A percentile compares a stretch with the other conserved stretches of the same genome.
phyloP scores from a whole-genome alignment of 768 basidiomycete genomes.

The Hortiboletus campestris region DNA sequence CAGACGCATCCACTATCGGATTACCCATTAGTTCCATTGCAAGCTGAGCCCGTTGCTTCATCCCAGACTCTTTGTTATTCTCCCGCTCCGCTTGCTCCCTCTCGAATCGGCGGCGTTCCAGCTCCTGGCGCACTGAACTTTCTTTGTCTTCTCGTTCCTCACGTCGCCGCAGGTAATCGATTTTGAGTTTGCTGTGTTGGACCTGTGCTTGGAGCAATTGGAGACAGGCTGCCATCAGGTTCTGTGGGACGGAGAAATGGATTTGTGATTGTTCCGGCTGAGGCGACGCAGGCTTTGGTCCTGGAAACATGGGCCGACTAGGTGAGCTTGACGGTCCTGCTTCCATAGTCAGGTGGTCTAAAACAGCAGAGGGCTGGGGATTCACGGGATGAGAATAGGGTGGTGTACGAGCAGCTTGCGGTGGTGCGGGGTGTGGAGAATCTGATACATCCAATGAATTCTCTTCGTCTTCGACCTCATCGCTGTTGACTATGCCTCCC shows the following conservation, averaged over 20 bases:
- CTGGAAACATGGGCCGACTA: conserved; percentile 9
- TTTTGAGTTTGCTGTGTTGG: conserved; percentile 66
- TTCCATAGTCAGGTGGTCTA: conserved; percentile 21
- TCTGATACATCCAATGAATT: conserved; percentile 43
- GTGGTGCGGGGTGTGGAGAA: conserved; percentile 29
- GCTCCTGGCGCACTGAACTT: conserved; percentile 46
- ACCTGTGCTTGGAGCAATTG: conserved; percentile 65
- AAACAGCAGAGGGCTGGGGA: conserved; percentile 8
- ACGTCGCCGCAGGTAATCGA: conserved; percentile 63
- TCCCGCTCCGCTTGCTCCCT: conserved; percentile 58
- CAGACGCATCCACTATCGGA: conserved; percentile 52
- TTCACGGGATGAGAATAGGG: conserved; percentile 21
- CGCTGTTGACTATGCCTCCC: conserved; percentile 37
- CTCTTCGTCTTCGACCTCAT: conserved; percentile 54
- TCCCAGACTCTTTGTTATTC: conserved; percentile 47
- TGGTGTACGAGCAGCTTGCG: conserved; percentile 21
- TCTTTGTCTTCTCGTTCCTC: conserved; percentile 72
- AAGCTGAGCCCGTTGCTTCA: conserved; percentile 61
- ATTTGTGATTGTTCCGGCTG: conserved; percentile 41
- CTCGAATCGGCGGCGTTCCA: conserved; percentile 53
- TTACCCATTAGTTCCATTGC: conserved; percentile 68
- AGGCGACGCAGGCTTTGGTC: conserved; percentile 14
- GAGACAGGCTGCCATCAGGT: conserved; percentile 53
- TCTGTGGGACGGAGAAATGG: conserved; percentile 54
- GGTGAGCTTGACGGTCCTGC: conserved; percentile 20